Conservation (phyloP, 2,329 filamentous ascomycete species). For the Xylaria polymorpha region DNA sequence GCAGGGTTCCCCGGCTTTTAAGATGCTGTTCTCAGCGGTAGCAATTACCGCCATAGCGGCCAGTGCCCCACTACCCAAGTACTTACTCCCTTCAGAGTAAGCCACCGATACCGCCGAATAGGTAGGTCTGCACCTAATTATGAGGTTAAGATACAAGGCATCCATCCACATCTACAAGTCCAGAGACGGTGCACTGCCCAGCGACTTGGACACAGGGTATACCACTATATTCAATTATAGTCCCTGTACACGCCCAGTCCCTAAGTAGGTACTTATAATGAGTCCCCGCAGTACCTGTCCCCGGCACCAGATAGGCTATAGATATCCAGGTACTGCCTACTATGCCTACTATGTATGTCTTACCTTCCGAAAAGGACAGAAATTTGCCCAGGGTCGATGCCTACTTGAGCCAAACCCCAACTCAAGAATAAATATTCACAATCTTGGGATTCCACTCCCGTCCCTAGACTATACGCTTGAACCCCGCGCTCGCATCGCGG, state of each 20-base stretch:
- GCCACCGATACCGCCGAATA: background rate
- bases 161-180: background rate
- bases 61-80: conserved; percentile 8
- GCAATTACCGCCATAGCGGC: conserved; percentile 30
- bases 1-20: conserved; percentile 40
- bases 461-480: conserved; percentile 15
- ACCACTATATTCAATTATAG: no score
- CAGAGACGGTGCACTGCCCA: background rate
- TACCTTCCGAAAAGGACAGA: conserved; percentile 13
- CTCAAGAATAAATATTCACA: conserved; percentile 23
- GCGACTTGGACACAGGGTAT: no score
- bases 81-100: background rate
- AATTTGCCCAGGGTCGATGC: conserved; percentile 24
- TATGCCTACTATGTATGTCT: background rate
- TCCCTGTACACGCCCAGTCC: background rate
- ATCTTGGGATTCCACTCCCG: conserved; percentile 28
- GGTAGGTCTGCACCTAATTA: background rate
- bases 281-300: conserved; percentile 3
- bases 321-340: background rate
- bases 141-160: background rate
- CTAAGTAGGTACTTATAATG: background rate
- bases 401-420: conserved; percentile 23
- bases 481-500: conserved; percentile 40
- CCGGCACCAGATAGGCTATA: background rate
- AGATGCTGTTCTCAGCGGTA: conserved; percentile 35